Percentiles rank a stretch among this genome's conserved stretches.
phyloP scores from a whole-genome alignment of 1,139 yeast species.

The Tardiomyces digboiensis region DNA sequence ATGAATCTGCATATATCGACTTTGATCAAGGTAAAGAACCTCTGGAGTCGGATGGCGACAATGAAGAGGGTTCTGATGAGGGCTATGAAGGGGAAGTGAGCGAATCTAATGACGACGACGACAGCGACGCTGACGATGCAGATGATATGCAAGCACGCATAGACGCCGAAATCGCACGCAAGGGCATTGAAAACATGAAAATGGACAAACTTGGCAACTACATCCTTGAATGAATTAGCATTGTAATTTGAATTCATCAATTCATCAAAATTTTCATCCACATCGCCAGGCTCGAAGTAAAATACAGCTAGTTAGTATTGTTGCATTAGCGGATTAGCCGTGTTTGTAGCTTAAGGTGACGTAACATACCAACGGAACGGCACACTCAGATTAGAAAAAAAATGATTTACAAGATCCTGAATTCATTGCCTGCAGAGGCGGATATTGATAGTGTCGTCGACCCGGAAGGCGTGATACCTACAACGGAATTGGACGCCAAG shows the following conservation, averaged over 20 bases:
- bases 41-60: constrained; percentile 14
- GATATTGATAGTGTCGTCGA: constrained; percentile 15
- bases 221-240: too few relatives aligned
- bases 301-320: too few relatives aligned
- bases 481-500: constrained; percentile 18
- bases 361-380: too few relatives aligned
- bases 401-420: constrained; percentile 21
- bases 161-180: constrained; percentile 32
- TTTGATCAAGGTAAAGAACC: constrained; percentile 24
- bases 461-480: constrained; percentile 16
- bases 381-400: too few relatives aligned
- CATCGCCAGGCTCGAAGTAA: too few relatives aligned
- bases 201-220: constrained; percentile 80
- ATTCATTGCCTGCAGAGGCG: constrained; percentile 19
- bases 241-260: too few relatives aligned
- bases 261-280: too few relatives aligned
- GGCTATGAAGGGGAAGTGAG: constrained; percentile 15
- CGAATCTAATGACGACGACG: constrained; percentile 25
- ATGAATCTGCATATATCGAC: constrained; percentile 18
- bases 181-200: constrained; percentile 67
- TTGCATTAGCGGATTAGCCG: too few relatives aligned
- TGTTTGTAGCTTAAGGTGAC: too few relatives aligned
- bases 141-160: constrained; percentile 17
- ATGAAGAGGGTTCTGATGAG: constrained; percentile 11
- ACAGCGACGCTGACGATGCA: constrained; percentile 29